A percentile compares a stretch with the other conserved stretches of the same genome.
These are phyloP conservation scores for Xylaria scruposa DNA, from an alignment of 495 filamentous ascomycete species.

Conservation along the genomic window DNA sequence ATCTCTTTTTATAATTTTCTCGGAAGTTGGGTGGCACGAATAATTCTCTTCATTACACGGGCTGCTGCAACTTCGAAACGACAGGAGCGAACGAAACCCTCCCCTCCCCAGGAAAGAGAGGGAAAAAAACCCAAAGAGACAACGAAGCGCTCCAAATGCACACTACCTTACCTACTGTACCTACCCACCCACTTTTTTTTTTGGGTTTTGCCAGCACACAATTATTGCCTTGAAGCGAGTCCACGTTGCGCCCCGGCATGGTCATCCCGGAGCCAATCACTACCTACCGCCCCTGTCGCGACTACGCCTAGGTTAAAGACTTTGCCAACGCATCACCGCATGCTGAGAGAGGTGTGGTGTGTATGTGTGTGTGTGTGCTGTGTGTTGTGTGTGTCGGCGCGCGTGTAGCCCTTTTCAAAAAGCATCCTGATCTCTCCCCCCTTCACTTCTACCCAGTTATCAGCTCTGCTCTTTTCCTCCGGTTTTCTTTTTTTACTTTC, in stretches of 20 bases:
- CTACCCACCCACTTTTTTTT: conserved; percentile 33
- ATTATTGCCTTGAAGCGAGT: conserved; percentile 36
- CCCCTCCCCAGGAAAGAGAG: not conserved
- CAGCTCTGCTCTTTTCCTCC: conserved; percentile 9
- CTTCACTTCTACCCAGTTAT: conserved; percentile 40
- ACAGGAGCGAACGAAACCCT: not conserved
- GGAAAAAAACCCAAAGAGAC: not conserved
- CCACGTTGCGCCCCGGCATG: conserved; percentile 41
- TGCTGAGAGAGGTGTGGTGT: conserved; percentile 49
- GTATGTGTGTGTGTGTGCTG: conserved; percentile 38
- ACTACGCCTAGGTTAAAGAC: conserved; percentile 38
- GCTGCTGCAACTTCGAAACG: conserved; percentile 4
- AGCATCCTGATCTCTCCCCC: conserved; percentile 28
- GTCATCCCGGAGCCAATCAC: conserved; percentile 43
- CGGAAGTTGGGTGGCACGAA: not conserved
- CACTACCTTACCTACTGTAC: conserved; percentile 32
- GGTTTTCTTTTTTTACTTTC: not conserved
- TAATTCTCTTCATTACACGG: not conserved
- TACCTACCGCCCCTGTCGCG: conserved; percentile 36
- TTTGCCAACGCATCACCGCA: conserved; percentile 55
- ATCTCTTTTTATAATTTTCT: not conserved
- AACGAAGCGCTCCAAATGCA: conserved; percentile 24
- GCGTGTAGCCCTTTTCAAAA: conserved; percentile 26
- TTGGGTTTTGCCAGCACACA: conserved; percentile 26
- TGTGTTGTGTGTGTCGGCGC: conserved; percentile 35